These are phyloP conservation scores for Clavispora carvajalis DNA, from an alignment of 805 yeast species.

Conservation along the genomic window DNA sequence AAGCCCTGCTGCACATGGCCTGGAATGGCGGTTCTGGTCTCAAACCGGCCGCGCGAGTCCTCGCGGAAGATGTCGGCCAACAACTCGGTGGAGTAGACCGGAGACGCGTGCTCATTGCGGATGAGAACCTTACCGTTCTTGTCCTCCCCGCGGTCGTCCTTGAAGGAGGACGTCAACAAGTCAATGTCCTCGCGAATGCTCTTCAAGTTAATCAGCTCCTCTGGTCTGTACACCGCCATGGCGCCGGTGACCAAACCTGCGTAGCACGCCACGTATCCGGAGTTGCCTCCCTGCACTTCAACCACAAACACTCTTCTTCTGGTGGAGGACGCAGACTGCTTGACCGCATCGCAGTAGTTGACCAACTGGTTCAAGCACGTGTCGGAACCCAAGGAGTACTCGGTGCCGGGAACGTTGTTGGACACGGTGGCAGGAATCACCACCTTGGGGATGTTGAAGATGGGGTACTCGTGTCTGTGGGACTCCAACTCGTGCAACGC, in stretches of 20 bases:
- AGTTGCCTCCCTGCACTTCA: constrained; percentile 97
- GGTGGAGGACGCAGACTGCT: constrained; percentile 91
- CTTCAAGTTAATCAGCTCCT: constrained; percentile 58
- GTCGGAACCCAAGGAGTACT: constrained; percentile 90
- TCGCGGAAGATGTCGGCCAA: constrained; percentile 80
- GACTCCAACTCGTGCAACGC: constrained; percentile 76
- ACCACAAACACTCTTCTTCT: constrained; percentile 93
- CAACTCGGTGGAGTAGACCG: constrained; percentile 74
- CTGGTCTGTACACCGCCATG: constrained; percentile 86
- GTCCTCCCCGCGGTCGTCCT: constrained; percentile 69
- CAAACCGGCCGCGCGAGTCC: constrained; percentile 72
- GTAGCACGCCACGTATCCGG: constrained; percentile 87
- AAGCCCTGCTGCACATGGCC: constrained; percentile 99
- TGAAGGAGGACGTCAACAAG: constrained; percentile 61
- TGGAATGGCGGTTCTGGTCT: constrained; percentile 91
- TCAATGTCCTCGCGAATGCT: constrained; percentile 16
- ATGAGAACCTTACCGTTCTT: constrained; percentile 82
- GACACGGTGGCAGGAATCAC: constrained; percentile 94
- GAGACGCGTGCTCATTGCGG: constrained; percentile 78
- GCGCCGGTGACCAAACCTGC: constrained; percentile 88
- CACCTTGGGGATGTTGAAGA: constrained; percentile 91
- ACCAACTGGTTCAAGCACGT: constrained; percentile 91
- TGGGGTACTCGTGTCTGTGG: constrained; percentile 76
- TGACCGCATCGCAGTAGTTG: constrained; percentile 90
- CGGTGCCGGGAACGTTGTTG: constrained; percentile 98